phyloP scores from a whole-genome alignment of 1,139 yeast genomes.

The Candida buenavistaensis region DNA sequence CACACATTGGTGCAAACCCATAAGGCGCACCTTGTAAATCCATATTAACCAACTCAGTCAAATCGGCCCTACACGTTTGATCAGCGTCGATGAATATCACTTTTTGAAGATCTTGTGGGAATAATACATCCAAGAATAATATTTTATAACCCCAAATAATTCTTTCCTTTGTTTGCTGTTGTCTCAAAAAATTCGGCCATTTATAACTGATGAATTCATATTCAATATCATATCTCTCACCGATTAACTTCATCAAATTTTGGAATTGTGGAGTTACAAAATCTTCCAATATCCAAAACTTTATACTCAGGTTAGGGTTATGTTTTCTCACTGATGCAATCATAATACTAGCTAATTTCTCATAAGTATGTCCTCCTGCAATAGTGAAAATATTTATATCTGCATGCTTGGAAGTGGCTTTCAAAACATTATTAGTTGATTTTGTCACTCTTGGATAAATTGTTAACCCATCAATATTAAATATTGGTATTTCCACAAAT shows the following conservation, averaged over 20 bases:
- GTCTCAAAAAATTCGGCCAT: slow-evolving; percentile 91
- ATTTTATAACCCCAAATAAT: slow-evolving; percentile 88
- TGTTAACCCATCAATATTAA: slow-evolving; percentile 46
- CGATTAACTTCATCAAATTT: slow-evolving; percentile 57
- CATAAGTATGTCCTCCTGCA: slow-evolving; percentile 79
- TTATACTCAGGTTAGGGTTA: slow-evolving; percentile 63
- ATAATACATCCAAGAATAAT: slow-evolving; percentile 79
- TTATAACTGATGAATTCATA: slow-evolving; percentile 77
- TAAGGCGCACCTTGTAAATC: slow-evolving; percentile 79
- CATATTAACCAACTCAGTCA: slow-evolving; percentile 61
- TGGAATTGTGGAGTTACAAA: slow-evolving; percentile 71
- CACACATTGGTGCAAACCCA: slow-evolving; percentile 89
- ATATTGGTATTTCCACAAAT: slow-evolving; percentile 25
- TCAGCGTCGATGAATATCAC: slow-evolving; percentile 88
- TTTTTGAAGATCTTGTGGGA: slow-evolving; percentile 74
- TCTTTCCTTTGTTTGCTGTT: slow-evolving; percentile 74
- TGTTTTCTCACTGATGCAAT: slow-evolving; percentile 69
- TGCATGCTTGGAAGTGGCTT: slow-evolving; percentile 34
- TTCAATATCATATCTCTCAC: slow-evolving; percentile 56
- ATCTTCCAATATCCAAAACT: slow-evolving; percentile 87
- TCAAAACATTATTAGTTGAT: not conserved
- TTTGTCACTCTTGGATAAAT: slow-evolving; percentile 45
- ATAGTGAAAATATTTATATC: slow-evolving; percentile 81
- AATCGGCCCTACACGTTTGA: slow-evolving; percentile 72
- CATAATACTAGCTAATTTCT: slow-evolving; percentile 73